Evolutionary conservation across 2,329 filamentous ascomycete genomes (phyloP), one percentile per base, ranked within the genome.

Genomic region (Orbilia brochopaga): DNA sequence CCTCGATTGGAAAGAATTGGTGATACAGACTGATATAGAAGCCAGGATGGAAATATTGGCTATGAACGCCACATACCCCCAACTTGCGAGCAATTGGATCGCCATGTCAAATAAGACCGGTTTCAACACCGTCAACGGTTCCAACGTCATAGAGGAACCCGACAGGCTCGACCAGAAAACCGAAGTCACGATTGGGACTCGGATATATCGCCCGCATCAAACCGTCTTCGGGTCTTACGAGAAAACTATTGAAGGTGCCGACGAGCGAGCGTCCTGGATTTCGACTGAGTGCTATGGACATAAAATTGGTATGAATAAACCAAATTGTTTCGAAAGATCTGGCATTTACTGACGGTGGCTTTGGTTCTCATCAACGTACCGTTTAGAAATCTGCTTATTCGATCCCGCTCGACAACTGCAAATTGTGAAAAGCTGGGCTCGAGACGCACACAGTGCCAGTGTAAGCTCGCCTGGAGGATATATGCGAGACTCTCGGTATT

Each of bases 191-290:
- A 2, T 58, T 2, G 35, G 17, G 5, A n/a, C 35, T 44, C 35
- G 40, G 7, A 51, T 51, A 32, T 17, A 60, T 17, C 40, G 56
- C 24, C 44, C 56, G 23, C 23, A 50, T n/a, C 56, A 60, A 37
- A 21, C n/a, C 1, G 23, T 60, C 17, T 60, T 21, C 27, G 8
- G 4, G 27, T 4, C 27, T 32, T 8, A 8, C 4, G 27, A 8
- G 3, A 5, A 10, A 2, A 13, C 3, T 21, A 21, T 60, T 1
- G 24, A 37, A 35, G 51, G 56, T 23, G 44, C 24, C n/a, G 42
- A 60, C 19, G 56, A 60, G 15, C 23, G 44, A 11, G 56, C 21
- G 13, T 60, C 40, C 50, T 60, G 56, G 56, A 51, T 37, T 8
- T 51, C 56, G 11, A 40, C 42, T 19, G 23, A 51, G 6, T 51